Evolutionary conservation across 257 asterid species (phyloP).

Genomic region (Fraxinus pennsylvanica): DNA sequence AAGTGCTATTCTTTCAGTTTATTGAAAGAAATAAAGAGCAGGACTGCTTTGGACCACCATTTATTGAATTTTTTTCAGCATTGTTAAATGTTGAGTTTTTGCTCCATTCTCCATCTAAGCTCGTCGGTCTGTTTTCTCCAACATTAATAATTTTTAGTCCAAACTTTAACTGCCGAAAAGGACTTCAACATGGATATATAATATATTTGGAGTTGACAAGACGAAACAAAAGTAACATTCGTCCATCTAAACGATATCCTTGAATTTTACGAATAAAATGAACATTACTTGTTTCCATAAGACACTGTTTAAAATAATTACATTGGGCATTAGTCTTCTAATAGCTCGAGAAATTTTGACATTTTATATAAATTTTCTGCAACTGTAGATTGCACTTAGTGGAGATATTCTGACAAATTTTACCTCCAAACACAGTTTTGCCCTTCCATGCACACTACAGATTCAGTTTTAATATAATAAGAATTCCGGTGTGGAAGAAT

Average conservation of each 20-base stretch:
- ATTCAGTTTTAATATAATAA: too few relatives aligned
- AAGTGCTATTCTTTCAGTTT: too few relatives aligned
- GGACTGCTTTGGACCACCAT: too few relatives aligned
- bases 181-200: not conserved
- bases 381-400: too few relatives aligned
- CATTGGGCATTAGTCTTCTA: too few relatives aligned
- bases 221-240: not conserved
- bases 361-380: too few relatives aligned
- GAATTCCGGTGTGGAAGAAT: too few relatives aligned
- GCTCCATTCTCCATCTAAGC: not conserved
- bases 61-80: too few relatives aligned
- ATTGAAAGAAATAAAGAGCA: too few relatives aligned
- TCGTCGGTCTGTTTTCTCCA: too few relatives aligned
- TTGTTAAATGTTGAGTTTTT: too few relatives aligned
- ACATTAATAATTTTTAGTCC: not conserved
- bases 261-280: not conserved
- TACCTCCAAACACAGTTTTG: not conserved
- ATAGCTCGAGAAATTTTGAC: not conserved
- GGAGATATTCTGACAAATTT: not conserved
- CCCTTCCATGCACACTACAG: too few relatives aligned
- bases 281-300: not conserved
- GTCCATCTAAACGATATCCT: not conserved
- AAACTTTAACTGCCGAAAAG: not conserved
- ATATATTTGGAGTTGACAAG: not conserved
- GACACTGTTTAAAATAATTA: not conserved